phyloP scores from a whole-genome alignment of 139 green algal species.

The Axilococcus clingmanii region DNA sequence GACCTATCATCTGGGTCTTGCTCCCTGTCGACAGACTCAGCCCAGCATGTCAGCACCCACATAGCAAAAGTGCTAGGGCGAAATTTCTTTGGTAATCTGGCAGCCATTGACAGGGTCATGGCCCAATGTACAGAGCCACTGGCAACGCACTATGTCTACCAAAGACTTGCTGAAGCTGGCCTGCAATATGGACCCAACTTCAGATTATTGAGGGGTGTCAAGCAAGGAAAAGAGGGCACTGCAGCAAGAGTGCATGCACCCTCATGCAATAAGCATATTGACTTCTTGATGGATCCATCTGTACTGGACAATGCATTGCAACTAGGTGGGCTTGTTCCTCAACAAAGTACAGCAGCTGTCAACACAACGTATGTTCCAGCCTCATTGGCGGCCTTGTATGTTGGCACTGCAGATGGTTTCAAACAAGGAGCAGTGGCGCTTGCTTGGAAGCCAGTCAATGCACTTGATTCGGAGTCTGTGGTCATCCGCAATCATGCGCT shows the following conservation, averaged over 20 bases:
- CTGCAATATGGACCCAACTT: slow-evolving; percentile 70
- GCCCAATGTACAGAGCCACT: slow-evolving; percentile 18
- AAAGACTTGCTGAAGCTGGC: slow-evolving; percentile 52
- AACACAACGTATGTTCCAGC: slow-evolving; percentile 10
- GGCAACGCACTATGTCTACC: slow-evolving; percentile 48
- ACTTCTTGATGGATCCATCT: slow-evolving; percentile 7
- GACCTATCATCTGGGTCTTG: too few relatives aligned
- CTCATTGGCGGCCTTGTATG: slow-evolving; percentile 2
- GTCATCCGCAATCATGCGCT: slow-evolving; percentile 9
- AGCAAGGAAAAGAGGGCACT: background rate
- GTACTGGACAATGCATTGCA: slow-evolving; percentile 9
- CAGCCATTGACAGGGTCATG: too few relatives aligned
- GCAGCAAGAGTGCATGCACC: background rate
- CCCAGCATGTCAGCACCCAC: too few relatives aligned
- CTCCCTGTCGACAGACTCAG: too few relatives aligned
- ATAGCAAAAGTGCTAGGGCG: too few relatives aligned
- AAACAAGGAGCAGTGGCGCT: background rate
- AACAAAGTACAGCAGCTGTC: background rate
- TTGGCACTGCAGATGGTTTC: background rate
- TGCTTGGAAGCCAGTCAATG: background rate
- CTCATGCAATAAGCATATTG: background rate
- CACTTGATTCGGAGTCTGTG: background rate
- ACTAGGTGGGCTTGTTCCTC: slow-evolving; percentile 12
- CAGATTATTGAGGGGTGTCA: slow-evolving; percentile 45
- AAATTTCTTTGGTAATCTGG: too few relatives aligned